These are phyloP conservation scores for Poa pratensis DNA, from an alignment of 176 grass and related monocot genomes.

Conservation along the genomic window DNA sequence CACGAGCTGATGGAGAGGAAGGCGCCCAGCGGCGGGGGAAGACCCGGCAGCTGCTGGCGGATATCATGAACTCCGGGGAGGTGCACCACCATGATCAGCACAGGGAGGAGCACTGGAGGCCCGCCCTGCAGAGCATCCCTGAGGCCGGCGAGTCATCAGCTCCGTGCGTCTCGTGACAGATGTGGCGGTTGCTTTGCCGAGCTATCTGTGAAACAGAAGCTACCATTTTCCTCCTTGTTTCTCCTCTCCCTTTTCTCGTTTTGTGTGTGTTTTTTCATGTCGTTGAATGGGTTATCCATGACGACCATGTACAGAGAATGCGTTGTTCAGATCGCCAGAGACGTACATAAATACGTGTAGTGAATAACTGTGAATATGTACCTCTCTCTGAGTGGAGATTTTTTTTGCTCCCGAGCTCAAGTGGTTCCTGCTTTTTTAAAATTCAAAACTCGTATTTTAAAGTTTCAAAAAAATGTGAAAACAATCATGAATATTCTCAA, in stretches of 20 bases:
- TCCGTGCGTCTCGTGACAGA: background rate
- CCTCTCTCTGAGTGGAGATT: too few species aligned
- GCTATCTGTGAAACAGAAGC: background rate
- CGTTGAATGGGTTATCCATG: background rate
- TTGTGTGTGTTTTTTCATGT: background rate
- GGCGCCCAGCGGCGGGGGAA: background rate
- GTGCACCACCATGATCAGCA: constrained; percentile 45
- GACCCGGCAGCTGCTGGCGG: constrained; percentile 54
- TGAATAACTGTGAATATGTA: background rate
- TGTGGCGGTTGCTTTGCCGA: background rate
- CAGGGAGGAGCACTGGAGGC: constrained; percentile 58
- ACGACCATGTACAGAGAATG: constrained; percentile 11
- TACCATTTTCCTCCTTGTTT: background rate
- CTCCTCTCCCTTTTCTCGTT: background rate
- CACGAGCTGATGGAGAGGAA: constrained; percentile 58
- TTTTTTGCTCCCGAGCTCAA: too few species aligned
- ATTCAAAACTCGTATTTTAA: too few species aligned
- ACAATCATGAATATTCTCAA: too few species aligned
- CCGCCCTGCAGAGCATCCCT: constrained; percentile 68
- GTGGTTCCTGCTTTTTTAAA: too few species aligned
- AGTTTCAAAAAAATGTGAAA: too few species aligned
- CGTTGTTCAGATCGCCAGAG: background rate
- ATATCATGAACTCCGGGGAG: constrained; percentile 67
- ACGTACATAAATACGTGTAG: background rate
- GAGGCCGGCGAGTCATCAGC: constrained; percentile 52